phyloP scores from a whole-genome alignment of 2,329 filamentous ascomycete genomes.

The Aspergillus persii region DNA sequence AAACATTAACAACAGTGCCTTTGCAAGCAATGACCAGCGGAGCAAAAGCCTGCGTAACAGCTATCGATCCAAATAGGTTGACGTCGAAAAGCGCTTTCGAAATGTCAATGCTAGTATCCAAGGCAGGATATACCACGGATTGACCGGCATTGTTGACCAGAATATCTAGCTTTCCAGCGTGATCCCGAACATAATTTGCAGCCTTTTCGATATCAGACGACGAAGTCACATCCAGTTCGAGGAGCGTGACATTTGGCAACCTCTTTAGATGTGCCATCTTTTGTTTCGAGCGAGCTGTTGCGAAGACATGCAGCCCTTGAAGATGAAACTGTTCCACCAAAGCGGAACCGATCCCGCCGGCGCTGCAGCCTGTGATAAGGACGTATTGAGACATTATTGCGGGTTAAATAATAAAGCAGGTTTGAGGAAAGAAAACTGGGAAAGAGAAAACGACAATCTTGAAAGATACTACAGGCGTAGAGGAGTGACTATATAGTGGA shows the following conservation, averaged over 20 bases:
- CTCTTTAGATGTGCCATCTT: slow-evolving; percentile 26
- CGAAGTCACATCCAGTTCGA: slow-evolving; percentile 29
- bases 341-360: slow-evolving; percentile 38
- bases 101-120: slow-evolving; percentile 35
- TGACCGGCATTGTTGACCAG: slow-evolving; percentile 47
- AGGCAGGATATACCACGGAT: slow-evolving; percentile 30
- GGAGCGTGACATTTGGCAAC: slow-evolving; percentile 23
- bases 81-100: slow-evolving; percentile 24
- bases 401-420: neutral
- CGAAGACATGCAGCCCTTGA: slow-evolving; percentile 36
- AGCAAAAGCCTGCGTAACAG: slow-evolving; percentile 23
- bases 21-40: slow-evolving; percentile 20
- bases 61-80: slow-evolving; percentile 15
- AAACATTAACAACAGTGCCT: slow-evolving; percentile 22
- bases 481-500: neutral
- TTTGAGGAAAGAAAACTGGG: neutral
- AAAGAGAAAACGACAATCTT: neutral
- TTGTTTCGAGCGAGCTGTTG: slow-evolving; percentile 30
- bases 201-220: slow-evolving; percentile 24
- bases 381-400: slow-evolving; percentile 13
- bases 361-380: slow-evolving; percentile 40
- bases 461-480: neutral
- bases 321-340: slow-evolving; percentile 34
- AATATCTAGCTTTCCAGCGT: slow-evolving; percentile 29
- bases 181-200: slow-evolving; percentile 12